Conservation (phyloP, 495 filamentous ascomycete genomes). For the Neurospora sublineolata region DNA sequence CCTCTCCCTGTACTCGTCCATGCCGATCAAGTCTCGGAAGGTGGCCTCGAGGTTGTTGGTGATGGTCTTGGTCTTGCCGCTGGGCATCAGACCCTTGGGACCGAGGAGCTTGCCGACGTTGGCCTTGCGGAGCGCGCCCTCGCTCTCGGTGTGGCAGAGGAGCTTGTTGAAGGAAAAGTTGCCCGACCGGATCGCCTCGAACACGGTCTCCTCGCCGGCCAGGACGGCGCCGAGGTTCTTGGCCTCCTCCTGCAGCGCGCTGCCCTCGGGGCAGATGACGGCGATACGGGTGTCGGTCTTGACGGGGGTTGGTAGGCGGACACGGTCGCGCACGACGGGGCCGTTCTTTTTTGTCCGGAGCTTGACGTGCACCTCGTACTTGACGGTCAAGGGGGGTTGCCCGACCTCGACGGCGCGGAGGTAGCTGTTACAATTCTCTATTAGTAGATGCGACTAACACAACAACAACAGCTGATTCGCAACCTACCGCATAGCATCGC, state of each 20-base stretch:
- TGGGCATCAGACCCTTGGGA: conserved; percentile 87
- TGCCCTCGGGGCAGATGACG: conserved; percentile 76
- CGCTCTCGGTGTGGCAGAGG: conserved; percentile 71
- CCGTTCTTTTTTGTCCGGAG: conserved; percentile 71
- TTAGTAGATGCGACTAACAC: not conserved
- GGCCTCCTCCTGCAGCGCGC: conserved; percentile 56
- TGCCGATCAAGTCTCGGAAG: conserved; percentile 70
- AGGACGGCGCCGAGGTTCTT: conserved; percentile 62
- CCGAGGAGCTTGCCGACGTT: conserved; percentile 71
- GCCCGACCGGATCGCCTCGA: conserved; percentile 63
- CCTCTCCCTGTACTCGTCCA: conserved; percentile 75
- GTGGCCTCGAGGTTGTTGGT: conserved; percentile 60
- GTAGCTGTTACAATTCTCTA: conserved; percentile 44
- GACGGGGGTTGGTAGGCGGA: conserved; percentile 81
- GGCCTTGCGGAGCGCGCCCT: conserved; percentile 62
- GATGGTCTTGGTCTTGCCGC: conserved; percentile 72
- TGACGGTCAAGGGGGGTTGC: conserved; percentile 51
- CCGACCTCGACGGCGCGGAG: conserved; percentile 89
- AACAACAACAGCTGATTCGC: not conserved
- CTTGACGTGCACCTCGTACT: conserved; percentile 81
- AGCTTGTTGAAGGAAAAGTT: conserved; percentile 77
- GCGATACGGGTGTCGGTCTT: conserved; percentile 74
- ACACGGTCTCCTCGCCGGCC: conserved; percentile 76
- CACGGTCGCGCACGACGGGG: conserved; percentile 70
- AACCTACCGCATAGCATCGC: conserved; percentile 84